Evolutionary conservation across 495 filamentous ascomycete genomes (phyloP).

Genomic region (Xylaria cubensis): DNA sequence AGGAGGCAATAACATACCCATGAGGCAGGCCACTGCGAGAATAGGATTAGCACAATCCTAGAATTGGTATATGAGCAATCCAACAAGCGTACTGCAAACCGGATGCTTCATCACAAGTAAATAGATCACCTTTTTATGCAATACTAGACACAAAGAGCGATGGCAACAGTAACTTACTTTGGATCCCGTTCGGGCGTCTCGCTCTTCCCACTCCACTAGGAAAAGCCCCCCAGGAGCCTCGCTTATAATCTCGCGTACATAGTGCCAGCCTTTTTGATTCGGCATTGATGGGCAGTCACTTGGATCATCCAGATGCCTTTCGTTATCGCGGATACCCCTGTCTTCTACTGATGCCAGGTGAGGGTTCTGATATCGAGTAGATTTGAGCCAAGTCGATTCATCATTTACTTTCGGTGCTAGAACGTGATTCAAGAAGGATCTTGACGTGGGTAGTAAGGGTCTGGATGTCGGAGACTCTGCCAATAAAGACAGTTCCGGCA

Average conservation of each 20-base stretch:
- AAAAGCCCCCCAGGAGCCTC: not conserved
- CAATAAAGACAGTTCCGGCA: no score
- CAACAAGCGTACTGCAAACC: not conserved
- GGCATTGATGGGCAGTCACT: not conserved
- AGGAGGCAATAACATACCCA: not conserved
- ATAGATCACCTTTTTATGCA: not conserved
- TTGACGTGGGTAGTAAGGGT: no score
- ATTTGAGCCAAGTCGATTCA: not conserved
- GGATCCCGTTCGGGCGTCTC: not conserved
- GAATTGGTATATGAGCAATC: not conserved
- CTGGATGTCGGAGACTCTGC: no score
- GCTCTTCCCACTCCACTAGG: not conserved
- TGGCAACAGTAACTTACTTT: not conserved
- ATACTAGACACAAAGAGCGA: not conserved
- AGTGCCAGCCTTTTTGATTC: not conserved
- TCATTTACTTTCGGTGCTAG: not conserved
- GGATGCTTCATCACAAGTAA: not conserved
- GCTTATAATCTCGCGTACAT: not conserved
- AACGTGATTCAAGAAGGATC: no score
- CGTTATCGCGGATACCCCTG: not conserved
- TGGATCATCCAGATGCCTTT: not conserved
- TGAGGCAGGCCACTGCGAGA: not conserved
- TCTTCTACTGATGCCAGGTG: not conserved
- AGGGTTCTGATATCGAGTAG: not conserved
- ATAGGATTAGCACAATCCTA: not conserved